Evolutionary conservation across 805 yeast species (phyloP).

Genomic region (Lipomyces starkeyi): DNA sequence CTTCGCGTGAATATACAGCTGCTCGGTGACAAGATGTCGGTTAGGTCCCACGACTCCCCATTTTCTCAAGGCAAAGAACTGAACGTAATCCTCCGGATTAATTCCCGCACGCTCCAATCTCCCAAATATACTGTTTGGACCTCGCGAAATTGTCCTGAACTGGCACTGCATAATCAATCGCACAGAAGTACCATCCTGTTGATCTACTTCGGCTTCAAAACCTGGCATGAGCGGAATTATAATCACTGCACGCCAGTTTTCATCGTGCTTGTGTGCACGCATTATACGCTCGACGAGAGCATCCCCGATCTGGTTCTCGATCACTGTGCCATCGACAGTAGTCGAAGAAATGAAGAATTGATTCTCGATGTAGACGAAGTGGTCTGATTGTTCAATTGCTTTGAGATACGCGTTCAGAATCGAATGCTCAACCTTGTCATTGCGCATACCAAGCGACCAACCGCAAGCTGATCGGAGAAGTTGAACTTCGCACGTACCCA

Average conservation of each 20-base stretch:
- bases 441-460: slow-evolving; percentile 85
- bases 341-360: slow-evolving; percentile 95
- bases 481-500: slow-evolving; percentile 92
- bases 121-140: slow-evolving; percentile 84
- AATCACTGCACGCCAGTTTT: slow-evolving; percentile 86
- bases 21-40: slow-evolving; percentile 80
- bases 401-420: slow-evolving; percentile 92
- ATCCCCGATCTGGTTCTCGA: slow-evolving; percentile 90
- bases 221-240: slow-evolving; percentile 98
- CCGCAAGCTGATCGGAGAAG: slow-evolving; percentile 84
- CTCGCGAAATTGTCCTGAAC: slow-evolving; percentile 89
- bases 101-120: slow-evolving; percentile 79
- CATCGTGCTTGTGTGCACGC: slow-evolving; percentile 78
- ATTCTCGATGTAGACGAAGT: slow-evolving; percentile 91
- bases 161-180: slow-evolving; percentile 97
- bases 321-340: slow-evolving; percentile 77
- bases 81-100: slow-evolving; percentile 86
- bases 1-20: slow-evolving; percentile 92
- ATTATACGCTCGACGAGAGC: slow-evolving; percentile 97
- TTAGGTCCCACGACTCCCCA: slow-evolving; percentile 92
- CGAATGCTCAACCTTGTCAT: slow-evolving; percentile 78
- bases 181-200: slow-evolving; percentile 92
- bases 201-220: slow-evolving; percentile 89
- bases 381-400: slow-evolving; percentile 88
- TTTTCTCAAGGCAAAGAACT: slow-evolving; percentile 87